A percentile compares a stretch with the other conserved stretches of the same genome.
phyloP scores from a whole-genome alignment of 192 early-diverging fungal species.

The Oehlia diaphana region DNA sequence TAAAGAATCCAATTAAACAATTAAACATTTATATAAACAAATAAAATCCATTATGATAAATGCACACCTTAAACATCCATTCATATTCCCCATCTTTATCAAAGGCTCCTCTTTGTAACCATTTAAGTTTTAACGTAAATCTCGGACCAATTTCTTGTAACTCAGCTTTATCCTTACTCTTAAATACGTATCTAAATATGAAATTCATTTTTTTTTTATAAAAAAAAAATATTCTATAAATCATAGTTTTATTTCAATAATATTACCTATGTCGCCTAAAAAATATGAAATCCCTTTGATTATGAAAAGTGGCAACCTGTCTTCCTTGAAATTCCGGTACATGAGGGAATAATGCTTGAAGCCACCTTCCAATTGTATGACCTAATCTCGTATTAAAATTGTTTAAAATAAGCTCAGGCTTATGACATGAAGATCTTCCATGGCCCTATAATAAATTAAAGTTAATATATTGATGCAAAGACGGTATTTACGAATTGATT shows the following conservation, averaged over 20 bases:
- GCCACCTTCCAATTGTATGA: slow-evolving; percentile 94
- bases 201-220: not conserved
- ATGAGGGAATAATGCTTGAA: slow-evolving; percentile 96
- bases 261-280: slow-evolving; percentile 87
- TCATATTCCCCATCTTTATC: slow-evolving; percentile 95
- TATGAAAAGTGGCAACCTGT: slow-evolving; percentile 95
- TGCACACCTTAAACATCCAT: slow-evolving; percentile 84
- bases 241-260: not conserved
- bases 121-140: slow-evolving; percentile 92
- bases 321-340: slow-evolving; percentile 94
- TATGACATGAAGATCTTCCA: slow-evolving; percentile 73
- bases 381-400: slow-evolving; percentile 96
- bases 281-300: slow-evolving; percentile 99
- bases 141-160: slow-evolving; percentile 95
- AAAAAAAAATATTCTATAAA: not conserved
- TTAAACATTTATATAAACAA: too few species aligned
- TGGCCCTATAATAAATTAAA: slow-evolving; percentile 55
- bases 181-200: slow-evolving; percentile 79
- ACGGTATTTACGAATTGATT: not conserved
- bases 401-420: slow-evolving; percentile 97
- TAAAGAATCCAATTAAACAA: slow-evolving; percentile 18
- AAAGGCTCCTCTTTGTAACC: slow-evolving; percentile 96
- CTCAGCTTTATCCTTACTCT: slow-evolving; percentile 73
- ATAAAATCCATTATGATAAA: slow-evolving; percentile 32
- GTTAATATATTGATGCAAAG: not conserved